Base-by-base conservation (phyloP, 148 eudicot genomes). In the Nyssa sinensis region DNA sequence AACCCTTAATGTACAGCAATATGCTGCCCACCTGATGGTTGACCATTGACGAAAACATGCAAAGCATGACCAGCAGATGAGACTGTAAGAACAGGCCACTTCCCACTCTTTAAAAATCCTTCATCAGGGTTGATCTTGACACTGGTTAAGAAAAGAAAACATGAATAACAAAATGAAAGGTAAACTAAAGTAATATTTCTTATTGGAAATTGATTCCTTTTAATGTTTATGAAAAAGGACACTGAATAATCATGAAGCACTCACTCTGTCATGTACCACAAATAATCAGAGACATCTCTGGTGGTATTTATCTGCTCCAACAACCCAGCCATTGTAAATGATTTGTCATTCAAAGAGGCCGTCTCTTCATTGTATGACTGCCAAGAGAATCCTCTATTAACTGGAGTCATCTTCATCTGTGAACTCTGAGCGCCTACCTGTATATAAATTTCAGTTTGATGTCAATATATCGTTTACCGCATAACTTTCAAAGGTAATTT, bases 41-140 rank as follows among this genome's bases (percentile, higher is more conserved):
- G 90, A 39, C 98, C 97, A 29, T 94, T 90, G 84, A 94, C 67
- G 71, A 90, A 94, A 49, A 94, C 98, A 81, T 94, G 94, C 80
- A 94, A 78, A 73, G 98, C 98, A 81, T 92, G 98, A 3, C 98
- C 98, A 49, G 98, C 98, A 77, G 98, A 94, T 72, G 86, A 77
- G 55, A 89, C 91, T 25, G 84, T 84, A 44, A 95, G 96, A 77
- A 88, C 84, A 7, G 98, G 98, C 81, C 80, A 83, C 44, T 92
- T 77, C 33, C 91, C 92, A 41, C 84, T 81, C 70, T 70, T 85
- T 78, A 95, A 77, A 77, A 90, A 92, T 37, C 79, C 86, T 77
- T 95, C 98, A 37, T 74, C 66, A 16, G 74, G 34, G 72, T 77
- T 88, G 51, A 95, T 86, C 83, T 33, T 85, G 71, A 92, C 96